A percentile compares a stretch with the other conserved stretches of the same genome.
phyloP scores from a whole-genome alignment of 1,139 yeast species.

The Lodderomyces oxycetoniae region DNA sequence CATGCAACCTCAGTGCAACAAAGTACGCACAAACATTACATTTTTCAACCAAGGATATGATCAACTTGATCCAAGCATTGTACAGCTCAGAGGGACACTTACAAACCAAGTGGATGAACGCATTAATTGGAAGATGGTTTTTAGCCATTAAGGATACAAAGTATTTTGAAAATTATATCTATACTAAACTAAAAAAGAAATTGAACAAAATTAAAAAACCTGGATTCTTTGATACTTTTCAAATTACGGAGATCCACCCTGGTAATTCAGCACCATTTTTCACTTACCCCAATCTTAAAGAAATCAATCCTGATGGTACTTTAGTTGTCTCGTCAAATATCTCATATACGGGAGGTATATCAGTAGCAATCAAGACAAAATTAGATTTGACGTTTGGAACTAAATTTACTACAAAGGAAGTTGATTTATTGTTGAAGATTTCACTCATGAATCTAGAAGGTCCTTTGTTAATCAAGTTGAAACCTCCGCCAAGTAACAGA shows the following conservation, averaged over 20 bases:
- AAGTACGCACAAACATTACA: conserved; percentile 69
- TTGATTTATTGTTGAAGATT: conserved; percentile 69
- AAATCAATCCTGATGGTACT: conserved; percentile 77
- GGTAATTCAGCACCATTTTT: conserved; percentile 81
- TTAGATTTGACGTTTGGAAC: conserved; percentile 70
- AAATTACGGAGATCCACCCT: conserved; percentile 64
- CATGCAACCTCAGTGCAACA: conserved; percentile 23
- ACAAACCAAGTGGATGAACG: conserved; percentile 87
- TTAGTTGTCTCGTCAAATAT: conserved; percentile 59
- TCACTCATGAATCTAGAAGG: conserved; percentile 70
- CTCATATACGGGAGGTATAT: conserved; percentile 66
- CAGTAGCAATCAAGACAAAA: conserved; percentile 75
- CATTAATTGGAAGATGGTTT: conserved; percentile 75
- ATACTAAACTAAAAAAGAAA: conserved; percentile 61
- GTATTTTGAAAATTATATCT: conserved; percentile 52
- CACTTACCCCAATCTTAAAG: conserved; percentile 65
- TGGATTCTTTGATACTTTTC: conserved; percentile 78
- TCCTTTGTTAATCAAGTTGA: conserved; percentile 60
- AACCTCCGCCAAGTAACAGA: conserved; percentile 87
- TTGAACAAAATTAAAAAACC: conserved; percentile 78
- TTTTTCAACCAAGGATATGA: conserved; percentile 65
- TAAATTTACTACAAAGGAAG: conserved; percentile 73
- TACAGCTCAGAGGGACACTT: conserved; percentile 81
- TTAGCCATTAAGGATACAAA: conserved; percentile 71
- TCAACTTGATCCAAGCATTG: conserved; percentile 66